These are phyloP conservation scores for Prunella vulgaris DNA, from an alignment of 257 asterid species.

Conservation along the genomic window DNA sequence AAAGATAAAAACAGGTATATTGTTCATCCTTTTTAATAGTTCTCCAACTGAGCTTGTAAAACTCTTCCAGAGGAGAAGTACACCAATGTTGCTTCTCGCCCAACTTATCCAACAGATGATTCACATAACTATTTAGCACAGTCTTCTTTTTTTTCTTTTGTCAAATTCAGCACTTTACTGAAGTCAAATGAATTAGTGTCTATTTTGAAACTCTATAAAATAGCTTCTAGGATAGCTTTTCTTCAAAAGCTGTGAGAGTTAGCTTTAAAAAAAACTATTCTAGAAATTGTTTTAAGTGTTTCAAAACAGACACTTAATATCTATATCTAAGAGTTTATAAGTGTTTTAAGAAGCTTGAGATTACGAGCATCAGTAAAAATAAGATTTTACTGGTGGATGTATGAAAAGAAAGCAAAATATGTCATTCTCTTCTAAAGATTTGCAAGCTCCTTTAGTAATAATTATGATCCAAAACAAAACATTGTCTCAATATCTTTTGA, in stretches of 20 bases:
- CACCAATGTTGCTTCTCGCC: not conserved
- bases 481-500: not conserved
- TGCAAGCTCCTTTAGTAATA: not conserved
- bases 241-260: too few species aligned
- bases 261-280: not conserved
- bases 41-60: too few species aligned
- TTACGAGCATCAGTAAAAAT: not conserved
- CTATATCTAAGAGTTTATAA: not conserved
- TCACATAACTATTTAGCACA: not conserved
- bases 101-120: not conserved
- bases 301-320: too few species aligned
- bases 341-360: not conserved
- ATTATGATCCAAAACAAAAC: not conserved
- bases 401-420: not conserved
- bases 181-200: not conserved
- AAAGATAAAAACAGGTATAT: not conserved
- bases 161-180: not conserved
- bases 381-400: not conserved
- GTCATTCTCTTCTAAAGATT: slow-evolving; percentile 1
- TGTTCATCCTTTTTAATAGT: not conserved
- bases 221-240: too few species aligned
- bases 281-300: too few species aligned
- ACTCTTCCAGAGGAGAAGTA: not conserved
- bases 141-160: too few species aligned
- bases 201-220: too few species aligned